phyloP scores from a whole-genome alignment of 106 monocot genomes.

The Dendrobium catenatum region DNA sequence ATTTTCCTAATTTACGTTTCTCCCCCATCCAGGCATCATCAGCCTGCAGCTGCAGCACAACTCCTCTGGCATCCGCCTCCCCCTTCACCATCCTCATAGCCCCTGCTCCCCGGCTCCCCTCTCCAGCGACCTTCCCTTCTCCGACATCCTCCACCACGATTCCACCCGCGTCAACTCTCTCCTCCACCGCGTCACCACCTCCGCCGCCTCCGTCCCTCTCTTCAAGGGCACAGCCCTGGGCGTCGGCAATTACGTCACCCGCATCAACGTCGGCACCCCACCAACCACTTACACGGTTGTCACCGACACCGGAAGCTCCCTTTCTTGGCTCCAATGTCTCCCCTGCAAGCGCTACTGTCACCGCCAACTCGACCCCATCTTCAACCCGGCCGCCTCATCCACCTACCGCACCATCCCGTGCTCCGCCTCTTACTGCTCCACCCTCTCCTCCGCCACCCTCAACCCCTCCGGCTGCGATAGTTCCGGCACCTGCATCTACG shows the following conservation, averaged over 20 bases:
- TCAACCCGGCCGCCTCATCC: constrained; percentile 57
- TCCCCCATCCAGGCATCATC: neutral
- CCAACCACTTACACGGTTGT: constrained; percentile 46
- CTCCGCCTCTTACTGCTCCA: constrained; percentile 38
- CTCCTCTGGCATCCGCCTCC: constrained; percentile 39
- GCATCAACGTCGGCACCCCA: constrained; percentile 65
- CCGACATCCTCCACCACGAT: constrained; percentile 54
- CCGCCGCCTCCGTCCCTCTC: constrained; percentile 19
- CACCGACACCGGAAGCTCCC: constrained; percentile 88
- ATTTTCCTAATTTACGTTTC: neutral
- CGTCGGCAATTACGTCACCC: constrained; percentile 70
- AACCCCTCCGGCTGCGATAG: neutral
- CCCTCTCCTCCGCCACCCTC: constrained; percentile 45
- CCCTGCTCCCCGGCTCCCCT: constrained; percentile 35
- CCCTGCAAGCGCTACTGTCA: constrained; percentile 59
- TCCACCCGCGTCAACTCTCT: constrained; percentile 34
- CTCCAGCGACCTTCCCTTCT: constrained; percentile 19
- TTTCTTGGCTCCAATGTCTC: constrained; percentile 83
- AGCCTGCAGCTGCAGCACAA: neutral
- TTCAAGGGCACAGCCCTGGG: constrained; percentile 30
- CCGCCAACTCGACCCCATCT: constrained; percentile 51
- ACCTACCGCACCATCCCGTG: constrained; percentile 51
- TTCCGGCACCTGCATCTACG: constrained; percentile 6
- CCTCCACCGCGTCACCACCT: constrained; percentile 24
- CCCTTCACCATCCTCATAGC: constrained; percentile 35